These are phyloP conservation scores for Carex sylvatica DNA, from an alignment of 202 grass and related monocot species.

Conservation along the genomic window DNA sequence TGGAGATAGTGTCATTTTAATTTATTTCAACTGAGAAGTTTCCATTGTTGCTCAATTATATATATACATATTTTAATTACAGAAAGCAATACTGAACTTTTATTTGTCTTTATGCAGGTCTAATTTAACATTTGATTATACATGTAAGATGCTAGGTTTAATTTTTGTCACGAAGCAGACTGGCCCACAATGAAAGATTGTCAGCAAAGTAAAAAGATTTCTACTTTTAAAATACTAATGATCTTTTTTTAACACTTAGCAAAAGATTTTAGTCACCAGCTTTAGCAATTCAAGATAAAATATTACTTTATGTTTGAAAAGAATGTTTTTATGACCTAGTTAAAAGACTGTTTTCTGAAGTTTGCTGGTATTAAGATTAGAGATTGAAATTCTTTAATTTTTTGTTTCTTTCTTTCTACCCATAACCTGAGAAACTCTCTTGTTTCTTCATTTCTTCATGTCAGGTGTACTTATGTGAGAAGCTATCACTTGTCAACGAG, in stretches of 20 bases:
- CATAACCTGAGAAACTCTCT: slow-evolving; percentile 9
- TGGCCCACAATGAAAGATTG: no score
- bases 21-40: no score
- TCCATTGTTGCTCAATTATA: no score
- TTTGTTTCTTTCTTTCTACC: neutral
- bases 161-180: no score
- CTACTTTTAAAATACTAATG: slow-evolving; percentile 19
- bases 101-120: no score
- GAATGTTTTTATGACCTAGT: neutral
- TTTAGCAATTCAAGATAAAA: neutral
- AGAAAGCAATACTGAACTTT: no score
- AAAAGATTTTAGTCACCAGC: neutral
- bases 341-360: neutral
- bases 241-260: slow-evolving; percentile 9
- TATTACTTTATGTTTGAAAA: neutral
- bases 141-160: no score
- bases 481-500: slow-evolving; percentile 94
- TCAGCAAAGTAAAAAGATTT: slow-evolving; percentile 48
- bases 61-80: no score
- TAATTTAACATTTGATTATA: no score
- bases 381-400: neutral
- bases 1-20: no score
- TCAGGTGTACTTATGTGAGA: slow-evolving; percentile 96
- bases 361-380: neutral
- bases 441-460: slow-evolving; percentile 24